A percentile compares a stretch with the other conserved stretches of the same genome.
Conservation (phyloP, 2,329 filamentous ascomycete species). For the Nothophoma quercina region DNA sequence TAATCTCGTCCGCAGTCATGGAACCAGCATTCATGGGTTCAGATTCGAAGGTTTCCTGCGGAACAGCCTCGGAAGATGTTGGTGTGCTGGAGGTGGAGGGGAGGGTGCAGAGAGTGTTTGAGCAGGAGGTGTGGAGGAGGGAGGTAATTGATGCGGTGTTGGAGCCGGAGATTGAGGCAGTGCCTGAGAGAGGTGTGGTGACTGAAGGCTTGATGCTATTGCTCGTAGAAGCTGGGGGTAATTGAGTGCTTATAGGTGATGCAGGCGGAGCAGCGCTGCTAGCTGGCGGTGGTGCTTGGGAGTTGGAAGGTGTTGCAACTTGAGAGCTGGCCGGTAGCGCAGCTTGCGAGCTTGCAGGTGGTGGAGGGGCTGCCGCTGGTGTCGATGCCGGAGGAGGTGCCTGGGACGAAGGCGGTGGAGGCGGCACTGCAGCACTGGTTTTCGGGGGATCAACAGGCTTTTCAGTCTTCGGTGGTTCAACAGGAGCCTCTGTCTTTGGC, state of each 20-base stretch:
- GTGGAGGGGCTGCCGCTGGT: neutral
- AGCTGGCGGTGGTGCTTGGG: neutral
- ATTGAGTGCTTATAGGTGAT: neutral
- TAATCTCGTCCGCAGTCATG: slow-evolving; percentile 13
- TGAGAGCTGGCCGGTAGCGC: neutral
- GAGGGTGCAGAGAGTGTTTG: slow-evolving; percentile 16
- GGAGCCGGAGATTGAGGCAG: neutral
- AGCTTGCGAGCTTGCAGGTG: neutral
- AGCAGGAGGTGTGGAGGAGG: slow-evolving; percentile 10
- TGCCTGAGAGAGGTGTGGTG: neutral
- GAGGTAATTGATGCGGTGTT: slow-evolving; percentile 1
- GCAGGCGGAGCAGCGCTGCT: neutral
- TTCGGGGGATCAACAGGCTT: slow-evolving; percentile 8
- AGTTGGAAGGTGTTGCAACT: neutral
- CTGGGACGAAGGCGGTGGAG: neutral
- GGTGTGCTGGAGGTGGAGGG: slow-evolving; percentile 3
- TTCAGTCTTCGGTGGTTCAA: slow-evolving; percentile 4
- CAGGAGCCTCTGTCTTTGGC: slow-evolving; percentile 3
- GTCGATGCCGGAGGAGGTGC: neutral
- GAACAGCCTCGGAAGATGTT: slow-evolving; percentile 3
- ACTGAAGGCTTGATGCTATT: neutral
- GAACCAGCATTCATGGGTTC: slow-evolving; percentile 17
- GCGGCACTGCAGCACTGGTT: neutral
- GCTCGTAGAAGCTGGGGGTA: no score
- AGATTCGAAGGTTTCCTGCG: slow-evolving; percentile 13